Conservation (phyloP, 2,329 filamentous ascomycete genomes). For the Xylogone sp. region DNA sequence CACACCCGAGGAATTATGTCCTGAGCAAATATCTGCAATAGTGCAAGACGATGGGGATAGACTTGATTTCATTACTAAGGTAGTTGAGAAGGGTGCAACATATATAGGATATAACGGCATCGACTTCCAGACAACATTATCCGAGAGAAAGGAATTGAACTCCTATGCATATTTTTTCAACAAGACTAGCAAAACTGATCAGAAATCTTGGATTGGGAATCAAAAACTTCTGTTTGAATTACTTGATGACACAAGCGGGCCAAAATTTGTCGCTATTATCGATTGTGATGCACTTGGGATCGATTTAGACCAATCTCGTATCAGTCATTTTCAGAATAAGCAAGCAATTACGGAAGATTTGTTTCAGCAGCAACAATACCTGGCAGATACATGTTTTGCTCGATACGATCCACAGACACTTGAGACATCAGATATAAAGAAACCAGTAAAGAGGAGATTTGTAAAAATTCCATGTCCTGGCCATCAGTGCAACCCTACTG, state of each 20-base stretch:
- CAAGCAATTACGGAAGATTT: slow-evolving; percentile 13
- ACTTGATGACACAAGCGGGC: slow-evolving; percentile 8
- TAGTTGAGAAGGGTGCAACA: slow-evolving; percentile 16
- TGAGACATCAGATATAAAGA: slow-evolving; percentile 15
- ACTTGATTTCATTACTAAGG: slow-evolving; percentile 18
- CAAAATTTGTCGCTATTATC: slow-evolving; percentile 12
- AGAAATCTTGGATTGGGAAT: slow-evolving; percentile 16
- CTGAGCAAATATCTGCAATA: slow-evolving; percentile 7
- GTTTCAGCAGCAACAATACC: slow-evolving; percentile 14
- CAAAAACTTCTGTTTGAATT: slow-evolving; percentile 17
- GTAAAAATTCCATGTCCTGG: slow-evolving; percentile 32
- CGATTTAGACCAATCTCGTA: slow-evolving; percentile 13
- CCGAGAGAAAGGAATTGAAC: slow-evolving; percentile 3
- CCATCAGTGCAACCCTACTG: slow-evolving; percentile 14
- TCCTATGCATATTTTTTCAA: slow-evolving; percentile 24
- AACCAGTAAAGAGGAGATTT: slow-evolving; percentile 23
- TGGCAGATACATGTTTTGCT: slow-evolving; percentile 20
- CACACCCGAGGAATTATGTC: slow-evolving; percentile 7
- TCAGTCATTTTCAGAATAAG: slow-evolving; percentile 14
- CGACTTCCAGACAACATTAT: slow-evolving; percentile 5
- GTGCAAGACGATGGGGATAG: slow-evolving; percentile 11
- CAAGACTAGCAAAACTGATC: slow-evolving; percentile 7
- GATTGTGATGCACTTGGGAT: slow-evolving; percentile 18
- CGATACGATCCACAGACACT: slow-evolving; percentile 9
- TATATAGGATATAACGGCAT: slow-evolving; percentile 20